These are phyloP conservation scores for Solanum phureja DNA, from an alignment of 257 asterid species.

Conservation along the genomic window DNA sequence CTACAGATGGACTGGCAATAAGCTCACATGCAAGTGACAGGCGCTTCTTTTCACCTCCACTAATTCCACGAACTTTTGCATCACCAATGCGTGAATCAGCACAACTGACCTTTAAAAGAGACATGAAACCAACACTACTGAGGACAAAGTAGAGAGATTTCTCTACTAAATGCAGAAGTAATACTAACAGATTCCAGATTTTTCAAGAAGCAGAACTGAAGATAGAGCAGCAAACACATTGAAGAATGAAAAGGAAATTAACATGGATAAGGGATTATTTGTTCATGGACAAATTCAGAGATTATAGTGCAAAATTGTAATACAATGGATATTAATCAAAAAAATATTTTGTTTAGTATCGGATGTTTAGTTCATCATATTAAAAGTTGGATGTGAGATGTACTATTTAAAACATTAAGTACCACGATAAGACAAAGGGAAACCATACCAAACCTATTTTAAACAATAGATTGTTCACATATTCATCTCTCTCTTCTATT, in stretches of 20 bases:
- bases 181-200: not conserved
- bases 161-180: not conserved
- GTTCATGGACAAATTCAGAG: not conserved
- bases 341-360: not conserved
- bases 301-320: not conserved
- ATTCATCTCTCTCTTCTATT: too few relatives aligned
- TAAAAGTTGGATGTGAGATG: not conserved
- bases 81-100: constrained; percentile 97
- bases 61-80: constrained; percentile 92
- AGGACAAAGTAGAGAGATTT: not conserved
- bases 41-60: constrained; percentile 96
- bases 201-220: not conserved
- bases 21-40: constrained; percentile 90
- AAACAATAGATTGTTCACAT: constrained; percentile 17
- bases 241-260: not conserved
- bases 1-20: constrained; percentile 97
- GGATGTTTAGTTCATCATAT: not conserved
- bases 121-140: constrained; percentile 11
- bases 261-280: not conserved
- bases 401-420: not conserved
- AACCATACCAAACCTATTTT: constrained; percentile 77
- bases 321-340: not conserved
- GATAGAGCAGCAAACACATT: not conserved
- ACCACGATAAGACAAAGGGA: not conserved
- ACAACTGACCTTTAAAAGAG: constrained; percentile 59